A percentile compares a stretch with the other conserved stretches of the same genome.
Conservation (phyloP, 2,329 filamentous ascomycete genomes). For the Aspergillaceae sp. region DNA sequence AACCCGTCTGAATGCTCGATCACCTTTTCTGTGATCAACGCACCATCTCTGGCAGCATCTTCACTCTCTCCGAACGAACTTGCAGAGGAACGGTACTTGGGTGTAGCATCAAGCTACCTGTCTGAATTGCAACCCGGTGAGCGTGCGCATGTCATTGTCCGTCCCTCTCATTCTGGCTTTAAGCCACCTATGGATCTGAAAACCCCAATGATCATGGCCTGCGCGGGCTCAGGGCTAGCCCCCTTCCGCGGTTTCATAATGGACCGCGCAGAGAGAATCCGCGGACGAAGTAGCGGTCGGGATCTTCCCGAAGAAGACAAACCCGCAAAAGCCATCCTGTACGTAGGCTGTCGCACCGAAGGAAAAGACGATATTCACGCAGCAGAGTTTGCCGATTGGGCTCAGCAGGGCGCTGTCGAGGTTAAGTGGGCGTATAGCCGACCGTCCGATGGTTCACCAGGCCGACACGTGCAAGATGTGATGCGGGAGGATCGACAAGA, state of each 20-base stretch:
- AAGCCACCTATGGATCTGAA: conserved; percentile 25
- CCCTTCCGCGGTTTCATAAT: conserved; percentile 57
- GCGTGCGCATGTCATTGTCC: conserved; percentile 26
- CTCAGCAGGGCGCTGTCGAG: conserved; percentile 50
- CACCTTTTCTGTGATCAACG: conserved; percentile 59
- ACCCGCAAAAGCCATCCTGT: conserved; percentile 27
- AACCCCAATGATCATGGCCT: conserved; percentile 33
- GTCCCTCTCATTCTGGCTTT: conserved; percentile 29
- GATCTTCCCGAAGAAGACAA: conserved; percentile 8
- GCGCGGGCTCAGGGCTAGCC: conserved; percentile 46
- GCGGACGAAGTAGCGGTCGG: conserved; percentile 12
- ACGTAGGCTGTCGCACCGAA: conserved; percentile 28
- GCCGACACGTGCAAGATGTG: conserved; percentile 47
- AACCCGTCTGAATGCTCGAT: conserved; percentile 52
- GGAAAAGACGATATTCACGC: conserved; percentile 30
- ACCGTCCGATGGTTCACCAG: conserved; percentile 38
- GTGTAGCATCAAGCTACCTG: conserved; percentile 56
- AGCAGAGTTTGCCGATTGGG: conserved; percentile 46
- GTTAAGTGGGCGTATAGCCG: conserved; percentile 55
- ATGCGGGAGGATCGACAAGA: conserved; percentile 42
- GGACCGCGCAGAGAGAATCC: conserved; percentile 44
- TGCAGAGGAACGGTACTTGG: conserved; percentile 43
- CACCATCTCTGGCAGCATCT: conserved; percentile 36
- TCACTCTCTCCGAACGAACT: conserved; percentile 18
- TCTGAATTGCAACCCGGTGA: conserved; percentile 33